phyloP scores from a whole-genome alignment of 1,284 basidiomycete genomes.

The Coniophora puteana region DNA sequence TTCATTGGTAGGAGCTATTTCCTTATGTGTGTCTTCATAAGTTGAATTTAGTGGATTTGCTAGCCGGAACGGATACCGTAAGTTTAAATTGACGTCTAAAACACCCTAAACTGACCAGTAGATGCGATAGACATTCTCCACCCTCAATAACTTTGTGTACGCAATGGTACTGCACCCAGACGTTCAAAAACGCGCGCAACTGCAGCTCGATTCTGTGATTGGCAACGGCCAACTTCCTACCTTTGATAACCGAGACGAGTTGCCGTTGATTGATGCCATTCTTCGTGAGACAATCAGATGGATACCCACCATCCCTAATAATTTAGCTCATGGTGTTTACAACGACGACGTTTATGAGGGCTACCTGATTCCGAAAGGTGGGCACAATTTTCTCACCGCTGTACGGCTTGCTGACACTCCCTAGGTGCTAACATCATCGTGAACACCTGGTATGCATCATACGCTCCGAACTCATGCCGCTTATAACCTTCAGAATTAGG shows the following conservation, averaged over 20 bases:
- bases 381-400: constrained; percentile 1
- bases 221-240: constrained; percentile 16
- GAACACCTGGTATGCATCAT: constrained; percentile 30
- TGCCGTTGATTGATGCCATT: constrained; percentile 29
- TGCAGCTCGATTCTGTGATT: constrained; percentile 26
- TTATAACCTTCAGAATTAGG: too few relatives aligned
- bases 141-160: constrained; percentile 21
- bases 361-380: constrained; percentile 30
- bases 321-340: constrained; percentile 24
- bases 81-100: constrained; percentile 3
- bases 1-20: constrained; percentile 21
- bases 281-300: constrained; percentile 31
- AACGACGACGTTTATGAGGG: constrained; percentile 27
- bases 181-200: constrained; percentile 24
- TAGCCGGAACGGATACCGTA: constrained; percentile 28
- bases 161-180: constrained; percentile 29
- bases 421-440: constrained; percentile 25
- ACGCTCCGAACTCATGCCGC: too few relatives aligned
- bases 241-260: constrained; percentile 19
- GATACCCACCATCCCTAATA: too few relatives aligned
- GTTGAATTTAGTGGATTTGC: neutral
- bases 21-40: constrained; percentile 3
- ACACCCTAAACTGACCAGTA: neutral
- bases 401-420: constrained; percentile 3
- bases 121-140: constrained; percentile 20